phyloP scores from a whole-genome alignment of 164 flowering plant species.

The grape (Vitis vinifera) region ASM3070453v1 NC_081816.1:2120001-2120500 shows the following conservation, averaged over 20 bases:
- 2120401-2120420: no score
- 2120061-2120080: slow-evolving; percentile 22
- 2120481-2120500: slow-evolving; percentile 25
- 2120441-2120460: slow-evolving; percentile 23
- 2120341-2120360: slow-evolving; percentile 20
- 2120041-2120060: slow-evolving; percentile 22
- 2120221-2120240: neutral
- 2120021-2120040: slow-evolving; percentile 17
- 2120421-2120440: slow-evolving; percentile 12
- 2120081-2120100: slow-evolving; percentile 18
- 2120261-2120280: neutral
- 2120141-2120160: neutral
- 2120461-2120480: slow-evolving; percentile 19
- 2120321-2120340: slow-evolving; percentile 25
- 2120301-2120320: neutral
- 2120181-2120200: neutral
- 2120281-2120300: no score
- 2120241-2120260: slow-evolving; percentile 2
- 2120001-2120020: slow-evolving; percentile 11
- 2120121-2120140: slow-evolving; percentile 19
- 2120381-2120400: slow-evolving; percentile 4
- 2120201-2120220: no score
- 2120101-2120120: slow-evolving; percentile 14
- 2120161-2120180: neutral
- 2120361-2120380: no score